Evolutionary conservation across 495 filamentous ascomycete genomes (phyloP).

Genomic region (Pseudoneurospora amorphoporcata): DNA sequence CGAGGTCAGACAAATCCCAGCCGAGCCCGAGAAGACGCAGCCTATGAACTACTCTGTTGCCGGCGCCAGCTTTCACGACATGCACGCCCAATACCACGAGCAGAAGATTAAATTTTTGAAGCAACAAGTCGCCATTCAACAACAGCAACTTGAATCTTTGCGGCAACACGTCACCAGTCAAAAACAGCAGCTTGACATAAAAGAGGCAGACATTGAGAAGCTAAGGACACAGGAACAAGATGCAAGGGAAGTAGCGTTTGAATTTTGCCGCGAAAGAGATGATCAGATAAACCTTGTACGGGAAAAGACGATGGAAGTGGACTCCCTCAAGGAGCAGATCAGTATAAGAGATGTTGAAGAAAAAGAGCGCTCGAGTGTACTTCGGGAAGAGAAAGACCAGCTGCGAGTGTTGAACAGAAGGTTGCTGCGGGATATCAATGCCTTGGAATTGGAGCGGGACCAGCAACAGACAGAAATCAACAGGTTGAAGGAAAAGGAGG

Average conservation of each 20-base stretch:
- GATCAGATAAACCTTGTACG: not conserved
- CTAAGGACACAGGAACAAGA: not conserved
- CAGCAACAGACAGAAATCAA: not conserved
- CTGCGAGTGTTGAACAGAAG: not conserved
- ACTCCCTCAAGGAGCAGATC: not conserved
- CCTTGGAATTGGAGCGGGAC: not conserved
- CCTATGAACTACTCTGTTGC: too few relatives aligned
- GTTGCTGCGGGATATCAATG: not conserved
- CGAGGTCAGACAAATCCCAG: not conserved
- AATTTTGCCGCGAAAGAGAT: not conserved
- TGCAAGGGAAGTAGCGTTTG: not conserved
- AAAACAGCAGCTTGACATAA: not conserved
- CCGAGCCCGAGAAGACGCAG: not conserved
- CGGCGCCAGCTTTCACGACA: too few relatives aligned
- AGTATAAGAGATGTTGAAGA: not conserved
- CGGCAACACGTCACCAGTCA: not conserved
- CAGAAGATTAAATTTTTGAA: too few relatives aligned
- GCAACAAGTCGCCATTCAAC: too few relatives aligned
- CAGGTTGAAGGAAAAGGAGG: not conserved
- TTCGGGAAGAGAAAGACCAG: not conserved
- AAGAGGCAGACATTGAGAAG: not conserved
- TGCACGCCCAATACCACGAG: not conserved
- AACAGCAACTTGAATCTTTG: not conserved
- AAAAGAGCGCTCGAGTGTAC: not conserved
- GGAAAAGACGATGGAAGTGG: not conserved